phyloP scores from a whole-genome alignment of 805 yeast species.

The Kockiozyma suomiensis region DNA sequence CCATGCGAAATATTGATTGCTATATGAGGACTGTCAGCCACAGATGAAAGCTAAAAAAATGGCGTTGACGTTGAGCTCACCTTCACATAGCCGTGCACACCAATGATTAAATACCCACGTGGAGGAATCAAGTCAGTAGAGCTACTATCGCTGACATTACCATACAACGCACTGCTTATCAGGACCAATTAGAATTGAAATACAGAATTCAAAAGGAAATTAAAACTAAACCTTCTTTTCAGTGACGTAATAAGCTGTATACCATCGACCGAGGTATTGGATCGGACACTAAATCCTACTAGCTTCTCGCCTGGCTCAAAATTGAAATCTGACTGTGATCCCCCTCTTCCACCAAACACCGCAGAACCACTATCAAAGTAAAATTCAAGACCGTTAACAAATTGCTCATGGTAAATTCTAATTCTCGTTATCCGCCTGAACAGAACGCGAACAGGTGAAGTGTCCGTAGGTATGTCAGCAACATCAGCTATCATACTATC shows the following conservation, averaged over 20 bases:
- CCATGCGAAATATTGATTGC: slow-evolving; percentile 19
- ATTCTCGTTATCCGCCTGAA: slow-evolving; percentile 50
- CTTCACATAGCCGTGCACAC: slow-evolving; percentile 69
- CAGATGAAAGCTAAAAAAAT: not conserved
- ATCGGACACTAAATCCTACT: slow-evolving; percentile 61
- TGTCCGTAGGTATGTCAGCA: not conserved
- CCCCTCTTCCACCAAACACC: slow-evolving; percentile 46
- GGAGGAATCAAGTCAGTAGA: slow-evolving; percentile 66
- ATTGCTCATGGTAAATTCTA: slow-evolving; percentile 71
- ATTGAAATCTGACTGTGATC: slow-evolving; percentile 53
- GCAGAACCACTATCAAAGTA: slow-evolving; percentile 40
- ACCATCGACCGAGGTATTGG: slow-evolving; percentile 91
- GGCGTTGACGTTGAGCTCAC: not conserved
- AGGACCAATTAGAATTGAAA: too few relatives aligned
- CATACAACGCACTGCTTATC: slow-evolving; percentile 58
- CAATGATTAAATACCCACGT: slow-evolving; percentile 59
- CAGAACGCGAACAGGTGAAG: slow-evolving; percentile 17
- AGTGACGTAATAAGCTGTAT: slow-evolving; percentile 64
- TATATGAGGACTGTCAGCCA: not conserved
- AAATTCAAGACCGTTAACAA: slow-evolving; percentile 79
- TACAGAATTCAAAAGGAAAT: too few relatives aligned
- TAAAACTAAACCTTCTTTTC: slow-evolving; percentile 25
- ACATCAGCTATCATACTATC: slow-evolving; percentile 26
- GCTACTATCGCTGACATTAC: slow-evolving; percentile 71
- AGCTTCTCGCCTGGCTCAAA: slow-evolving; percentile 63